Conservation (phyloP, 2,329 filamentous ascomycete species). For the Sporothrix inflata region DNA sequence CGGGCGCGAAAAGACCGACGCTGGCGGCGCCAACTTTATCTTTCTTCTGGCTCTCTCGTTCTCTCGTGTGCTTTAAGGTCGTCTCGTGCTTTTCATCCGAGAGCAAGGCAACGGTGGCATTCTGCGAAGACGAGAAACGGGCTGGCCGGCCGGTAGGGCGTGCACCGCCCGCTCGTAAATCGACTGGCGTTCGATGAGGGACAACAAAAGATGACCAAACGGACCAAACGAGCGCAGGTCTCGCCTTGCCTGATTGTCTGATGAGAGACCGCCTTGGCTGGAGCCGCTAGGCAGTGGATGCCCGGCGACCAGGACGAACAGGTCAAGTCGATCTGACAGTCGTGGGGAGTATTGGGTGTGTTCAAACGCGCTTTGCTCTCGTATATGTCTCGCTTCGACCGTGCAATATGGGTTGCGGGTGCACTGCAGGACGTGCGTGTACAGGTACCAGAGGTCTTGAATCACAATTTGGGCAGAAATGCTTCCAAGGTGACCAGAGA, state of each 20-base stretch:
- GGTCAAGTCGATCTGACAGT: slow-evolving; percentile 10
- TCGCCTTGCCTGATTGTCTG: slow-evolving; percentile 15
- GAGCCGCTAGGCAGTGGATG: slow-evolving; percentile 20
- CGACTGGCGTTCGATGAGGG: slow-evolving; percentile 5
- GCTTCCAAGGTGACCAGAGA: background rate
- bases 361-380: slow-evolving; percentile 9
- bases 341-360: background rate
- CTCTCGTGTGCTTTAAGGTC: background rate
- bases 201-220: background rate
- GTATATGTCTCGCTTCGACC: slow-evolving; percentile 17
- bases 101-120: slow-evolving; percentile 11
- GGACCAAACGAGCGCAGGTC: slow-evolving; percentile 13
- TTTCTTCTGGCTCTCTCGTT: background rate
- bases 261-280: slow-evolving; percentile 21
- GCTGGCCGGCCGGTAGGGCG: background rate
- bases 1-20: slow-evolving; percentile 3
- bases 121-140: background rate
- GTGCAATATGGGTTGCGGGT: slow-evolving; percentile 12
- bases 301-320: slow-evolving; percentile 1
- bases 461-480: slow-evolving; percentile 29
- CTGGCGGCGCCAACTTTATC: slow-evolving; percentile 21
- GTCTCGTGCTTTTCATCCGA: background rate
- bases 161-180: background rate
- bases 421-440: slow-evolving; percentile 15
- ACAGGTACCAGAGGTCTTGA: slow-evolving; percentile 17